Base-by-base conservation (phyloP, 78 protist genomes). In the Dictyostelium brefeldianum region DNA sequence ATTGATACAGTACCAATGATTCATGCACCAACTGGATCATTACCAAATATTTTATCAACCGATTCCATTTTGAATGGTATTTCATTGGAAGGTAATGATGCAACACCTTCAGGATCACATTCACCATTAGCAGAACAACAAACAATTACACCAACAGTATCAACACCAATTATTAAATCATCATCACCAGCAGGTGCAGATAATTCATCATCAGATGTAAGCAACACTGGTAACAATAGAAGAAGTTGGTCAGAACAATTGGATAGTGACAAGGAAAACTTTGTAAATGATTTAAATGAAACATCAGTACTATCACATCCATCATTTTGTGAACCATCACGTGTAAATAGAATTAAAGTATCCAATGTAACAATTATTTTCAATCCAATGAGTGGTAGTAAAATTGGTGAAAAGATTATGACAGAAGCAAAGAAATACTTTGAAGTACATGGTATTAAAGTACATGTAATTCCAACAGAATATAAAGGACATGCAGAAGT, bases 401-500 rank as follows among this genome's bases (percentile, higher is more conserved):
- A 91, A 85, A 70, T 83, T 56, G 95, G 95, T 67, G 95, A 91
- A 46, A 83, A 82, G 80, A 78, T 91, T 31, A 83, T 83, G 92
- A 43, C 41, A 1, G 95, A 91, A 48, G 93, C 93, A 2, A 74
- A 80, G 12, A 87, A 77, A 4, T 87, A 77, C 31, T 87, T 87
- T 69, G 93, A 87, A 64, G 83, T 77, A 25, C 93, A 87, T 77
- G 84, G 84, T 65, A 62, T 87, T 22, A 77, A 25, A 10, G 93
- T 83, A 17, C 74, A 87, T 12, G 56, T 51, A 4, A 91, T 81
- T 3, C 89, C 95, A 53, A 77, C 90, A 1, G 95, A 91, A 91
- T 70, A 91, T 53, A 91, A 91, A 81, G 95, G 95, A 18, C 95
- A 91, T 43, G 95, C 92, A 3, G 90, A 91, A 74, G 95, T 71